Evolutionary conservation across 129 eudicot genomes (phyloP).

Genomic region (Silybum marianum): DNA sequence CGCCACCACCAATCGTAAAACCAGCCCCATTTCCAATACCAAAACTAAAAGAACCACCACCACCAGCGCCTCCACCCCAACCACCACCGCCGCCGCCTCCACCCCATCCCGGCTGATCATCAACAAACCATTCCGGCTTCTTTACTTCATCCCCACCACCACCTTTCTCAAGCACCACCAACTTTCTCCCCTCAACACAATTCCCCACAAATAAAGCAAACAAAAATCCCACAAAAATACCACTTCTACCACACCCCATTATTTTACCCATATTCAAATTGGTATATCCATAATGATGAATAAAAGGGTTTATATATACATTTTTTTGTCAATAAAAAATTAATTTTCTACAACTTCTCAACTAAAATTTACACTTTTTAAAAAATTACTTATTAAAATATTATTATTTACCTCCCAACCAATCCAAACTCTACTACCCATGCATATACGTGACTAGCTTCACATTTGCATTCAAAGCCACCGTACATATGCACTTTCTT

Average conservation of each 20-base stretch:
- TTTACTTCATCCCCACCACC: slow-evolving; percentile 26
- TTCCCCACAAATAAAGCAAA: slow-evolving; percentile 19
- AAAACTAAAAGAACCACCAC: slow-evolving; percentile 49
- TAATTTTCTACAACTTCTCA: slow-evolving; percentile 34
- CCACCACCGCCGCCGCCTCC: slow-evolving; percentile 43
- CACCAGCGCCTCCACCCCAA: slow-evolving; percentile 35
- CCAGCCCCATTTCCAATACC: slow-evolving; percentile 51
- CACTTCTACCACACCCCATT: slow-evolving; percentile 4
- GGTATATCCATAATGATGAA: slow-evolving; percentile 10
- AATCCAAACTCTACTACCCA: slow-evolving; percentile 27
- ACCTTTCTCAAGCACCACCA: slow-evolving; percentile 14
- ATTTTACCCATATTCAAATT: neutral
- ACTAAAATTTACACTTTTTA: slow-evolving; percentile 35
- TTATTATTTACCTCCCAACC: slow-evolving; percentile 31
- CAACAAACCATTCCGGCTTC: slow-evolving; percentile 41
- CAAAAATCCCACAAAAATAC: slow-evolving; percentile 30
- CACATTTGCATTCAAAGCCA: slow-evolving; percentile 43
- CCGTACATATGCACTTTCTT: slow-evolving; percentile 21
- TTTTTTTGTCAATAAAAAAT: neutral
- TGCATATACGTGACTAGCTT: slow-evolving; percentile 43
- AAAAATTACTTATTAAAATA: neutral
- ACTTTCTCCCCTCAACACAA: slow-evolving; percentile 38
- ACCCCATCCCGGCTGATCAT: slow-evolving; percentile 40
- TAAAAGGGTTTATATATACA: slow-evolving; percentile 22
- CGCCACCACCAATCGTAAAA: slow-evolving; percentile 42